Conservation (phyloP, 306 rosid genomes). For the Fragaria ananassa region DNA sequence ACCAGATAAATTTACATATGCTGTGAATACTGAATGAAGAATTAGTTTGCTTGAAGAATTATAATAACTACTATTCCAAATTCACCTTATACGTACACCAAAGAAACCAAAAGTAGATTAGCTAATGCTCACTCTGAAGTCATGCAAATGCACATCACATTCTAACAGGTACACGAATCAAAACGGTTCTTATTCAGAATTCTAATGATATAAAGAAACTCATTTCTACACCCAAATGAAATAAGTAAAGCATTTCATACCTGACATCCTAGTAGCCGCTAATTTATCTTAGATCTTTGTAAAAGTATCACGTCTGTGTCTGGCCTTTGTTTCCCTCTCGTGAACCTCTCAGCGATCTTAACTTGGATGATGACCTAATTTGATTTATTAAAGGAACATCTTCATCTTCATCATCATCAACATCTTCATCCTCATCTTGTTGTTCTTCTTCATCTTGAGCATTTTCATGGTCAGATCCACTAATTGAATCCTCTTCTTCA, state of each 20-base stretch:
- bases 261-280: conserved; percentile 56
- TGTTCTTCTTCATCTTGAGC: conserved; percentile 55
- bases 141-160: background rate
- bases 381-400: conserved; percentile 73
- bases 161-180: background rate
- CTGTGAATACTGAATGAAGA: background rate
- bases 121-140: background rate
- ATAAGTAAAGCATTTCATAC: conserved; percentile 19
- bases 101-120: background rate
- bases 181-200: background rate
- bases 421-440: conserved; percentile 40
- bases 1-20: background rate
- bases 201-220: background rate
- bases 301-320: conserved; percentile 34
- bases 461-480: conserved; percentile 75
- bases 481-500: conserved; percentile 86
- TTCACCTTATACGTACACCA: background rate
- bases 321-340: conserved; percentile 58
- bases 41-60: background rate
- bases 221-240: background rate
- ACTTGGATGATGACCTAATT: conserved; percentile 66
- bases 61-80: background rate
- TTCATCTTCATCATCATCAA: conserved; percentile 75
- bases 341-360: conserved; percentile 65
- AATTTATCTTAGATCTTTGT: conserved; percentile 42